Evolutionary conservation across 768 basidiomycete genomes (phyloP).

Genomic region (Cubamyces sp.): DNA sequence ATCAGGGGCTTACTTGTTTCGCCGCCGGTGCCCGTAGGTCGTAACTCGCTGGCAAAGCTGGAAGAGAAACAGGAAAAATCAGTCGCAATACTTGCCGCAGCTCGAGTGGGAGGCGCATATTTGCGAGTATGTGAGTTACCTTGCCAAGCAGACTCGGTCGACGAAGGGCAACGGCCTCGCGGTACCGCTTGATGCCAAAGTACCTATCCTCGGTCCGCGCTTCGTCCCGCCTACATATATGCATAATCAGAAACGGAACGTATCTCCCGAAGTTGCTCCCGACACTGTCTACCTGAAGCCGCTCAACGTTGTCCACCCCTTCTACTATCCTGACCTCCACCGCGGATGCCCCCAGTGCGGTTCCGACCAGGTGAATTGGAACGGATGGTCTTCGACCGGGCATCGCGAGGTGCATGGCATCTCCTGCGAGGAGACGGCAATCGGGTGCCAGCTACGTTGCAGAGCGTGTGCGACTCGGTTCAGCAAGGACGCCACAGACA

Average conservation of each 20-base stretch:
- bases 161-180: background rate
- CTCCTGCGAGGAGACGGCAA: slow-evolving; percentile 17
- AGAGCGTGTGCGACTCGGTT: slow-evolving; percentile 10
- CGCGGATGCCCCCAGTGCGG: slow-evolving; percentile 22
- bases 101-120: slow-evolving; percentile 31
- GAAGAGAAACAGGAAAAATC: background rate
- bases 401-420: slow-evolving; percentile 30
- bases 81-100: slow-evolving; percentile 19
- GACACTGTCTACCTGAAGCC: slow-evolving; percentile 28
- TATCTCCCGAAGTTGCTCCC: slow-evolving; percentile 6
- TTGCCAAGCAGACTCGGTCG: slow-evolving; percentile 14
- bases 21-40: background rate
- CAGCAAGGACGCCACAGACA: background rate
- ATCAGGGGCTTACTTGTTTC: too few species aligned
- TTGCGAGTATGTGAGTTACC: slow-evolving; percentile 27
- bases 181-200: slow-evolving; percentile 1
- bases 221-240: slow-evolving; percentile 29
- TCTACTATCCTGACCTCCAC: slow-evolving; percentile 23
- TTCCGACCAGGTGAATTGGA: slow-evolving; percentile 13
- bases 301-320: slow-evolving; percentile 30
- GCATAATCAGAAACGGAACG: slow-evolving; percentile 14
- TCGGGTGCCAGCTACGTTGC: slow-evolving; percentile 26
- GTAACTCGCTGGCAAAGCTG: background rate
- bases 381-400: slow-evolving; percentile 24
- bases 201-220: slow-evolving; percentile 30